phyloP scores from a whole-genome alignment of 2,329 filamentous ascomycete species.

The Exophiala alcalophila region DNA sequence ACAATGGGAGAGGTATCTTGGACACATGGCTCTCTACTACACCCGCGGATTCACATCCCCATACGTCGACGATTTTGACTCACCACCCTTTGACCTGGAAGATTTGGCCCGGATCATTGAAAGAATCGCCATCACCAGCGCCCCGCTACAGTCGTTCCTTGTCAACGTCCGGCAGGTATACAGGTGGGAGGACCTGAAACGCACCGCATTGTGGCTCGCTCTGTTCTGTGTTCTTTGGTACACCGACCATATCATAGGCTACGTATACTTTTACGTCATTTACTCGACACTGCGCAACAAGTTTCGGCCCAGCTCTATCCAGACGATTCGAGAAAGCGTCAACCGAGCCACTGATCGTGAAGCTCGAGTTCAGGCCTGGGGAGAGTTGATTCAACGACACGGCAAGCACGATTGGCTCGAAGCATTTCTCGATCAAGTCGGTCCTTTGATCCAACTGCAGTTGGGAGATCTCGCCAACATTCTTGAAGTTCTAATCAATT shows the following conservation, averaged over 20 bases:
- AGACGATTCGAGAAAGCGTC: constrained; percentile 37
- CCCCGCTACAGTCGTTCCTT: constrained; percentile 42
- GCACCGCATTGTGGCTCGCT: constrained; percentile 38
- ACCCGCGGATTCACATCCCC: constrained; percentile 36
- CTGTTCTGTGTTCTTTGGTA: constrained; percentile 40
- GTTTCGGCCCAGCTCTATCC: constrained; percentile 32
- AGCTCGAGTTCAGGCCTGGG: constrained; percentile 35
- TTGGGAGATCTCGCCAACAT: constrained; percentile 39
- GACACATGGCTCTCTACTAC: constrained; percentile 36
- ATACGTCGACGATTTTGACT: constrained; percentile 37
- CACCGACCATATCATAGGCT: constrained; percentile 37
- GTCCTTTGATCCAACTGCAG: constrained; percentile 40
- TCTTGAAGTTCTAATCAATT: constrained; percentile 39
- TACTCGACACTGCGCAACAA: constrained; percentile 36
- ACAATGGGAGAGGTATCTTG: constrained; percentile 37
- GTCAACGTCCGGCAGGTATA: constrained; percentile 38
- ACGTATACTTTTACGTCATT: constrained; percentile 37
- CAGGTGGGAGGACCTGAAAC: constrained; percentile 39
- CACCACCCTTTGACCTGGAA: constrained; percentile 38
- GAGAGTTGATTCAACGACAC: constrained; percentile 39
- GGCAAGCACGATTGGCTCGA: constrained; percentile 39
- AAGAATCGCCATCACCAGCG: constrained; percentile 41
- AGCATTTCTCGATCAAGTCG: constrained; percentile 37
- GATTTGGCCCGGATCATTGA: constrained; percentile 37
- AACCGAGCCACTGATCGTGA: constrained; percentile 34